Percentiles rank a stretch among this genome's conserved stretches.
Conservation (phyloP, 1,284 basidiomycete genomes). For the Bjerkandera adusta region DNA sequence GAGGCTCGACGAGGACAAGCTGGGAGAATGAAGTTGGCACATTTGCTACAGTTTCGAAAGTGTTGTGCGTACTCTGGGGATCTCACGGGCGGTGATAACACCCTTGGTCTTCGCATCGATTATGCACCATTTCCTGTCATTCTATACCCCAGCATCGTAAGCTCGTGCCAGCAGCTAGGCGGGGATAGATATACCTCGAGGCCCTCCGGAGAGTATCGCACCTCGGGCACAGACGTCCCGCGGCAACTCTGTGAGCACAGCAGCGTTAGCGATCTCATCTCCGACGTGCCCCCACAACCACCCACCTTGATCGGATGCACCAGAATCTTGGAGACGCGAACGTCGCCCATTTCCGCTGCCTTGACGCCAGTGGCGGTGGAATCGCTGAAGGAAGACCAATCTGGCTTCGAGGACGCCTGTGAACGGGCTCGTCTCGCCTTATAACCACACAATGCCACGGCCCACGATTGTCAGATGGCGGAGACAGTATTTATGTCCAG, state of each 20-base stretch:
- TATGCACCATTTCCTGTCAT: slow-evolving; percentile 70
- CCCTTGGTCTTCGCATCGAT: slow-evolving; percentile 51
- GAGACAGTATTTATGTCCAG: no score
- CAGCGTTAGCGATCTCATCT: slow-evolving; percentile 10
- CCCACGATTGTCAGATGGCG: no score
- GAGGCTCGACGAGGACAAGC: slow-evolving; percentile 67
- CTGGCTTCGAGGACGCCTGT: no score
- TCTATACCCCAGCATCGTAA: slow-evolving; percentile 37
- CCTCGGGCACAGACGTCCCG: slow-evolving; percentile 55
- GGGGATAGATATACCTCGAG: slow-evolving; percentile 48
- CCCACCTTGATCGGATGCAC: slow-evolving; percentile 70
- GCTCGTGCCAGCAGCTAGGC: background rate
- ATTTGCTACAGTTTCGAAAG: no score
- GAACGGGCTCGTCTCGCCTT: no score
- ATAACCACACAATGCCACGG: no score
- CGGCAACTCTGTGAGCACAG: slow-evolving; percentile 51
- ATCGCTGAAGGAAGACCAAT: no score
- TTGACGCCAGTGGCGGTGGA: no score
- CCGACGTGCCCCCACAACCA: no score
- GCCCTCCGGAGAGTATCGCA: slow-evolving; percentile 59
- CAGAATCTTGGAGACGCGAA: slow-evolving; percentile 56
- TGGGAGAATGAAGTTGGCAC: no score
- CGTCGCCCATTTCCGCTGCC: no score
- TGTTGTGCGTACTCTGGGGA: slow-evolving; percentile 48
- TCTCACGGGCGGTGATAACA: slow-evolving; percentile 64